Evolutionary conservation across 2,329 filamentous ascomycete genomes (phyloP), one percentile per base, ranked within the genome.

Genomic region (Tolypocladium album): DNA sequence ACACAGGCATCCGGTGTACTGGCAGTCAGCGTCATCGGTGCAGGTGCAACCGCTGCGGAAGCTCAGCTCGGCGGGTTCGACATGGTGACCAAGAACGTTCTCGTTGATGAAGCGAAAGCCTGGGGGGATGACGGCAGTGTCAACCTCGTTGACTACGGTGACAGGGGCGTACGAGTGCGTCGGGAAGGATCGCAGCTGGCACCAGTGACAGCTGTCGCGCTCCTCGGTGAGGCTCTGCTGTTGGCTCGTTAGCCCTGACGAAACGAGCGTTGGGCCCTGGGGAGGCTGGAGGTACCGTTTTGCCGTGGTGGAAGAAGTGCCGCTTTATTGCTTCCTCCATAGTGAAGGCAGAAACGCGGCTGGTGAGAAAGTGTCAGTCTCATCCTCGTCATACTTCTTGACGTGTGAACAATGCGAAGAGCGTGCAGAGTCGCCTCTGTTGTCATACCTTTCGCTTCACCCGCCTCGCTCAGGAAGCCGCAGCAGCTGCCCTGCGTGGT

Each of bases 41-140:
- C 90, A 95, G 55, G 81, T 74, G 69, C 90, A 95, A 3, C 90
- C 90, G 59, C 79, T 80, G 63, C 85, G 82, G 59, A 90, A 88
- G 36, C 80, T 87, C 56, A 77, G 75, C 62, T 82, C 82, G 4
- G 82, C 82, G 15, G 80, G 77, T 52, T 81, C 71, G 0, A 93
- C 86, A 24, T 83, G 87, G 1, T 79, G 66, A 3, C 81, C 74
- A 1, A 89, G 76, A 4, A 87, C 75, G 12, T 84, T 86, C 1
- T 79, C 72, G 8, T 86, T 76, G 58, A 92, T 86, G 70, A 92
- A 93, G 0, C 78, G 77, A 66, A 94, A 95, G 45, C 82, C 75
- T 0, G 82, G 72, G 0, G 88, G 85, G 17, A 85, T 75, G n/a
- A 65, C 79, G 64, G 66, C 78, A 60, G 79, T 72, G 64, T 88